Percentiles rank a stretch among this genome's conserved stretches.
These are phyloP conservation scores for Claviceps citrina DNA, from an alignment of 2,329 filamentous ascomycete species.

Conservation along the genomic window DNA sequence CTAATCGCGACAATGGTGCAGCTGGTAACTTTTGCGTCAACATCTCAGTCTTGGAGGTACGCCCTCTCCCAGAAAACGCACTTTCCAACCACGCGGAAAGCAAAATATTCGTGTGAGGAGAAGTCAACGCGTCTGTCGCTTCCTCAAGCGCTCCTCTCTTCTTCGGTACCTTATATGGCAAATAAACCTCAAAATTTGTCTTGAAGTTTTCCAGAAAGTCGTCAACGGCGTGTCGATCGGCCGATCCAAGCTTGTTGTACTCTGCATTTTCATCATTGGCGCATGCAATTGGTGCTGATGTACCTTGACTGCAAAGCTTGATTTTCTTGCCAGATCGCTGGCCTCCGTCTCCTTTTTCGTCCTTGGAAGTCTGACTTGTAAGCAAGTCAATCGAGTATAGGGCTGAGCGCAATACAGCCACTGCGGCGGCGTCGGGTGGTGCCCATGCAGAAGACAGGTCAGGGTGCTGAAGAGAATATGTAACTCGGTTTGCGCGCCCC, in stretches of 20 bases:
- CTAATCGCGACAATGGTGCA: slow-evolving; percentile 14
- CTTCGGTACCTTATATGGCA: background rate
- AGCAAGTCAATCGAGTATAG: slow-evolving; percentile 14
- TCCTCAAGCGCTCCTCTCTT: background rate
- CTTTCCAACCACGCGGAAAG: slow-evolving; percentile 11
- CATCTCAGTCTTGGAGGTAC: slow-evolving; percentile 11
- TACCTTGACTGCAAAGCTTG: background rate
- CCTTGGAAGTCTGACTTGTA: background rate
- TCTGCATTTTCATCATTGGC: slow-evolving; percentile 4
- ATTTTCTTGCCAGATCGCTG: background rate
- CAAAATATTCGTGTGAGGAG: background rate
- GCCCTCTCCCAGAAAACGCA: slow-evolving; percentile 13
- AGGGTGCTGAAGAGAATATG: slow-evolving; percentile 23
- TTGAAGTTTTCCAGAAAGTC: slow-evolving; percentile 15
- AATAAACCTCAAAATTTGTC: background rate
- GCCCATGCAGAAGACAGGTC: slow-evolving; percentile 17
- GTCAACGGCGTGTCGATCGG: slow-evolving; percentile 17
- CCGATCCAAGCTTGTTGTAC: slow-evolving; percentile 7
- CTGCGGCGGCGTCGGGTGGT: slow-evolving; percentile 13
- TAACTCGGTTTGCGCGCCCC: slow-evolving; percentile 9
- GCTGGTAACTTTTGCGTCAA: slow-evolving; percentile 7
- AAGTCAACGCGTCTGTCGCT: background rate
- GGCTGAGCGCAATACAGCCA: slow-evolving; percentile 14
- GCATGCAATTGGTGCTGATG: background rate
- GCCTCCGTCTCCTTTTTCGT: background rate